These are phyloP conservation scores for Porodaedalea pini DNA, from an alignment of 1,284 basidiomycete genomes.

Conservation along the genomic window DNA sequence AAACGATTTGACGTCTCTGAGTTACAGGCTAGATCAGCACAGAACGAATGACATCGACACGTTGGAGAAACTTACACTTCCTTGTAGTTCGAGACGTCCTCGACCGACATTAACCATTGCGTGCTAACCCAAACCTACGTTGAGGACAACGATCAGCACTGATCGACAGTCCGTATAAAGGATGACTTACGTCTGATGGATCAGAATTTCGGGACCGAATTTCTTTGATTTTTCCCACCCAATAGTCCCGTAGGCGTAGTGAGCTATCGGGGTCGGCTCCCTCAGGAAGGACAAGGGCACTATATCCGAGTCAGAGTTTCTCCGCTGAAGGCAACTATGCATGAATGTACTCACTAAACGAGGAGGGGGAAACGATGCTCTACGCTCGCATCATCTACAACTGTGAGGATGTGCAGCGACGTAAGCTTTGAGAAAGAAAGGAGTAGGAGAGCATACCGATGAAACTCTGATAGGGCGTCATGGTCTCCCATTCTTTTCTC, in stretches of 20 bases:
- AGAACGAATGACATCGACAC: neutral
- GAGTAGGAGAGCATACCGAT: slow-evolving; percentile 5
- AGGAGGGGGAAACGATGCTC: slow-evolving; percentile 1
- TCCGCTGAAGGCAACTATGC: too few relatives aligned
- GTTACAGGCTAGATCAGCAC: neutral
- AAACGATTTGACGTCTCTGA: slow-evolving; percentile 4
- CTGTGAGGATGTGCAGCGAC: neutral
- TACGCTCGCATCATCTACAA: neutral
- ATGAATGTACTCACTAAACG: slow-evolving; percentile 5
- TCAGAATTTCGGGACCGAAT: slow-evolving; percentile 13
- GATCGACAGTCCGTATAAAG: neutral
- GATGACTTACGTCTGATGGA: slow-evolving; percentile 7
- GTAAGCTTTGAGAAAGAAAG: neutral
- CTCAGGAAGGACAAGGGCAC: slow-evolving; percentile 15
- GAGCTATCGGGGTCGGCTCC: neutral
- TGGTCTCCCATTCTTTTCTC: slow-evolving; percentile 5
- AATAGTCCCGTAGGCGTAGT: slow-evolving; percentile 6
- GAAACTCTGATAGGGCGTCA: slow-evolving; percentile 3
- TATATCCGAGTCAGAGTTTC: too few relatives aligned
- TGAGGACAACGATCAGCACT: too few relatives aligned
- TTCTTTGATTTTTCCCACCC: slow-evolving; percentile 20
- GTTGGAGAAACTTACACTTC: neutral
- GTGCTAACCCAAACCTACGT: slow-evolving; percentile 15
- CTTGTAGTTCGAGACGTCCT: slow-evolving; percentile 1
- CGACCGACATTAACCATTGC: slow-evolving; percentile 14